These are phyloP conservation scores for Wickerhamomyces canadensis DNA, from an alignment of 805 yeast species.

Conservation along the genomic window DNA sequence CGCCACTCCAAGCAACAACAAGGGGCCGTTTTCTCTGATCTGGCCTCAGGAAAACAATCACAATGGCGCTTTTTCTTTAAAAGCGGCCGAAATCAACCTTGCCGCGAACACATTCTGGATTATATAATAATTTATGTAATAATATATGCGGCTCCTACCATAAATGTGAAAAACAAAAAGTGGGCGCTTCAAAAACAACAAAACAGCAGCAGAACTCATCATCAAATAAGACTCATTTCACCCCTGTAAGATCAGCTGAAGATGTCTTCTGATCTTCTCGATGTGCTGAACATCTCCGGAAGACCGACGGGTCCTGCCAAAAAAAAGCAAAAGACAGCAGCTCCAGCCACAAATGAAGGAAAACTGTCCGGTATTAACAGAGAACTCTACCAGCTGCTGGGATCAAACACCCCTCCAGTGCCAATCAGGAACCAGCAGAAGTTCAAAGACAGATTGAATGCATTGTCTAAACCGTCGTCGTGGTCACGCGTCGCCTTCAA, in stretches of 20 bases:
- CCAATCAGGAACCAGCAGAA: constrained; percentile 45
- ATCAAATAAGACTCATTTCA: too few relatives aligned
- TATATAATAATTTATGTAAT: background rate
- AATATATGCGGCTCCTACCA: background rate
- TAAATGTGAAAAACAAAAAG: too few relatives aligned
- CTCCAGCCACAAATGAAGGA: constrained; percentile 11
- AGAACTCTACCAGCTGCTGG: constrained; percentile 81
- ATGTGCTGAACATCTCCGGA: constrained; percentile 65
- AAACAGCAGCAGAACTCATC: too few relatives aligned
- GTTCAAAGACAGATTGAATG: constrained; percentile 60
- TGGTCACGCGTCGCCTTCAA: constrained; percentile 72
- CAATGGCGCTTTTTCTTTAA: too few relatives aligned
- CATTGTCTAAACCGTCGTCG: constrained; percentile 63
- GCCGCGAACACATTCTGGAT: background rate
- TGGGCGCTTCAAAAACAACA: too few relatives aligned
- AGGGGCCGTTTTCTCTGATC: too few relatives aligned
- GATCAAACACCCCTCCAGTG: constrained; percentile 87
- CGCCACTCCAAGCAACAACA: too few relatives aligned
- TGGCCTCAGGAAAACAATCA: too few relatives aligned
- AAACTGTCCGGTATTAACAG: constrained; percentile 70
- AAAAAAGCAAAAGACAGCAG: constrained; percentile 27
- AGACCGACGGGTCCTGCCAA: constrained; percentile 14
- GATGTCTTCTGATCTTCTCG: constrained; percentile 60
- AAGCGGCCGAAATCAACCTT: too few relatives aligned
- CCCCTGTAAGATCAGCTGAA: too few relatives aligned